Evolutionary conservation across 306 rosid genomes (phyloP), one percentile per base, ranked within the genome.

Genomic region (Mimosa bimucronata): DNA sequence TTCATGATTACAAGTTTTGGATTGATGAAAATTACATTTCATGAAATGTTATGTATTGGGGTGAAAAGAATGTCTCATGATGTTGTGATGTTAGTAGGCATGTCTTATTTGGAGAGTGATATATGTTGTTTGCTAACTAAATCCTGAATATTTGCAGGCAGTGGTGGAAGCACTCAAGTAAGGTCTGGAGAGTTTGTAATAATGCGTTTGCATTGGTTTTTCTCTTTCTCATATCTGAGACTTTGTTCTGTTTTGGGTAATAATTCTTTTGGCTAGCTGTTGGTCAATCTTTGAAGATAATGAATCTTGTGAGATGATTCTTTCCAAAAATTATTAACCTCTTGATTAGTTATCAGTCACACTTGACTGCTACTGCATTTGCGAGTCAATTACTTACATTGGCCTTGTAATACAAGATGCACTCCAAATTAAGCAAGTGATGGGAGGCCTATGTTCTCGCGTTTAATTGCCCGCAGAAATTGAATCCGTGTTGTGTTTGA

Each of bases 101-200:
- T 40, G 19, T 46, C 53, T 46, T 75, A 23, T 26, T 74, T 70
- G 44, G 38, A 21, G 19, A 61, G 60, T 71, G 73, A 31, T 42
- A 25, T 60, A 19, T 7, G 60, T 9, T 75, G 71, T 57, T 57
- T 77, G 66, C 86, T 79, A 76, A 82, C 62, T 52, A 23, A 55
- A 80, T 79, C 73, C 14, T 60, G 50, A 60, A 79, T 76, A 23
- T 80, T 80, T 91, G 55, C 97, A 95, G 98, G 85, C 80, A 75
- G 37, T 80, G 86, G 91, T 21, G 66, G 90, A 88, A 86, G 91
- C 94, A 31, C 23, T 83, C 15, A 84, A 83, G 5, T 91, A 85
- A 92, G 88, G 76, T 72, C 71, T 52, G 81, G 85, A 78, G 83
- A 55, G 48, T 76, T 77, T 25, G 55, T 75, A 88, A 91, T 87